Evolutionary conservation across 495 filamentous ascomycete species (phyloP).

Genomic region (Penicillium simplicissimum): DNA sequence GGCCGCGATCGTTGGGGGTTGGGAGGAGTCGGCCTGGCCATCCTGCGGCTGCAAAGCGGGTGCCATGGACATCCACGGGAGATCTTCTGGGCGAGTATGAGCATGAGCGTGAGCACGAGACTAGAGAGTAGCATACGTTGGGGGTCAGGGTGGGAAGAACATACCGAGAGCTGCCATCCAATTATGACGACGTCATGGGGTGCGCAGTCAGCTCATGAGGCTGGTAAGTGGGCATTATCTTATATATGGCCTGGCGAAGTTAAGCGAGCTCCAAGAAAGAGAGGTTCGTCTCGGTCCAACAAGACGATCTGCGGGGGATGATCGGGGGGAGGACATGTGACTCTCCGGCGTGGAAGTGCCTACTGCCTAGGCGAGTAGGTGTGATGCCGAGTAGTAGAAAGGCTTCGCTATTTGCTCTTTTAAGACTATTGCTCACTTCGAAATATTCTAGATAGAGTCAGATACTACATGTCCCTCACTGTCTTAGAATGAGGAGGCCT

Average conservation of each 20-base stretch:
- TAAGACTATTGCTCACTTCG: too few species aligned
- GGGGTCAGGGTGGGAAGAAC: slow-evolving; percentile 21
- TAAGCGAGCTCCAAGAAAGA: slow-evolving; percentile 11
- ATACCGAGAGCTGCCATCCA: slow-evolving; percentile 67
- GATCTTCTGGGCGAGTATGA: slow-evolving; percentile 45
- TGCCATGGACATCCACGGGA: slow-evolving; percentile 67
- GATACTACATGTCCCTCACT: not conserved
- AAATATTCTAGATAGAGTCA: too few species aligned
- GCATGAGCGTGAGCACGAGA: not conserved
- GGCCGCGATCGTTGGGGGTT: slow-evolving; percentile 73
- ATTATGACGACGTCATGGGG: slow-evolving; percentile 44
- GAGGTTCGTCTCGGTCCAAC: slow-evolving; percentile 21
- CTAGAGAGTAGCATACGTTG: not conserved
- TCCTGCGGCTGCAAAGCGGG: slow-evolving; percentile 42
- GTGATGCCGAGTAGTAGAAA: not conserved
- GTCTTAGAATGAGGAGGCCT: not conserved
- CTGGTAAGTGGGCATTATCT: slow-evolving; percentile 20
- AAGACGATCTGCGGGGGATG: slow-evolving; percentile 32
- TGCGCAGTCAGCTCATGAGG: slow-evolving; percentile 22
- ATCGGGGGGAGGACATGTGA: slow-evolving; percentile 28
- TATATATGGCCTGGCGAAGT: slow-evolving; percentile 1
- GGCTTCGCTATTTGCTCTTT: not conserved
- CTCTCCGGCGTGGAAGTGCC: slow-evolving; percentile 18
- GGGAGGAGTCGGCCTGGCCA: slow-evolving; percentile 45
- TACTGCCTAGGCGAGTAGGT: slow-evolving; percentile 1